phyloP scores from a whole-genome alignment of 2,329 filamentous ascomycete genomes.

The Exophiala dermatitidis region DNA sequence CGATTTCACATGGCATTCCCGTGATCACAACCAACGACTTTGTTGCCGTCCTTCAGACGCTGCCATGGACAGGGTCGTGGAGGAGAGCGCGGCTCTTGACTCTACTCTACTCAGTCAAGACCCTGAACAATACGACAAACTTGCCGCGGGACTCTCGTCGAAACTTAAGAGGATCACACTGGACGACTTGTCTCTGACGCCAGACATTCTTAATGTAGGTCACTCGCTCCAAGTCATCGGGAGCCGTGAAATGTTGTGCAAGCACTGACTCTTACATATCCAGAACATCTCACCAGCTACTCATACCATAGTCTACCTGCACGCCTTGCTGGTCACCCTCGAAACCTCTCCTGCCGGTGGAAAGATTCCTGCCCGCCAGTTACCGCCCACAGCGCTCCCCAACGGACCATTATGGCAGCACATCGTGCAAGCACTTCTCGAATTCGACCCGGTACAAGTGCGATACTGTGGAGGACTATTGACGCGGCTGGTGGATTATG shows the following conservation, averaged over 20 bases:
- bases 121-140: slow-evolving; percentile 37
- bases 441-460: slow-evolving; percentile 44
- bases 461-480: slow-evolving; percentile 40
- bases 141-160: slow-evolving; percentile 25
- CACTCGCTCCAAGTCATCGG: slow-evolving; percentile 17
- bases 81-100: slow-evolving; percentile 15
- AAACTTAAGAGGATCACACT: slow-evolving; percentile 21
- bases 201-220: slow-evolving; percentile 32
- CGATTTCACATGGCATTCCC: slow-evolving; percentile 15
- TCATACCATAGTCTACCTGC: slow-evolving; percentile 55
- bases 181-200: slow-evolving; percentile 11
- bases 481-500: slow-evolving; percentile 33
- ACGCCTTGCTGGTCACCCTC: slow-evolving; percentile 47
- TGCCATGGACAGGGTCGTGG: slow-evolving; percentile 20
- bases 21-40: slow-evolving; percentile 1
- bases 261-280: slow-evolving; percentile 1
- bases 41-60: not conserved
- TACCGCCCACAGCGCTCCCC: slow-evolving; percentile 38
- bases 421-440: slow-evolving; percentile 45
- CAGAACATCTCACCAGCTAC: slow-evolving; percentile 48
- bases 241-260: not conserved
- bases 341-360: slow-evolving; percentile 32
- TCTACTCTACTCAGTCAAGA: slow-evolving; percentile 13
- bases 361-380: slow-evolving; percentile 29
- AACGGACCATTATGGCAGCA: slow-evolving; percentile 45